Conservation (phyloP, 305 asterid genomes). For the Rubia peregrina region DNA sequence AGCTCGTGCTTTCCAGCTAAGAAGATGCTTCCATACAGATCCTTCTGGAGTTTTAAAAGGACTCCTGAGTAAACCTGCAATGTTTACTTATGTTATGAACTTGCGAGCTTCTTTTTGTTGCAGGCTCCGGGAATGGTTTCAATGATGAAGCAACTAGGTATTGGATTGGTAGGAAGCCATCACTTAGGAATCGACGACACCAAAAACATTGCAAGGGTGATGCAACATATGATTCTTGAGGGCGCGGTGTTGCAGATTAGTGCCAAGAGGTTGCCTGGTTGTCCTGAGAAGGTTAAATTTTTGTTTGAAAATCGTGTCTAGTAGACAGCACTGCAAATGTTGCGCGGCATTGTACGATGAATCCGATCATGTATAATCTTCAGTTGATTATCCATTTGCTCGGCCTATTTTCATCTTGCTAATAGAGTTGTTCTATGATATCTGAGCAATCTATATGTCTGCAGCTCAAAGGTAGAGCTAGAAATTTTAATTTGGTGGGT, state of each 20-base stretch:
- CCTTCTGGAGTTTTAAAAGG: neutral
- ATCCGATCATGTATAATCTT: neutral
- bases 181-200: slow-evolving; percentile 97
- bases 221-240: slow-evolving; percentile 69
- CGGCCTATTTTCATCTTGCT: neutral
- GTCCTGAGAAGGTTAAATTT: slow-evolving; percentile 42
- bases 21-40: neutral
- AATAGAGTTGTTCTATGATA: neutral
- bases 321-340: slow-evolving; percentile 9
- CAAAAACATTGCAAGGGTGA: slow-evolving; percentile 68
- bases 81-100: neutral
- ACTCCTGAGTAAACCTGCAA: neutral
- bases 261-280: slow-evolving; percentile 43
- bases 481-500: too few species aligned
- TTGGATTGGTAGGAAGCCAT: slow-evolving; percentile 64
- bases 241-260: slow-evolving; percentile 76
- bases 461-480: too few species aligned
- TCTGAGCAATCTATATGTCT: too few species aligned
- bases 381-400: too few species aligned
- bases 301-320: slow-evolving; percentile 52
- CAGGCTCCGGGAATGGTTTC: slow-evolving; percentile 94
- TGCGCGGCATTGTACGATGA: neutral
- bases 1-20: neutral
- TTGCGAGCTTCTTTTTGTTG: slow-evolving; percentile 7
- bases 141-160: slow-evolving; percentile 72